A percentile compares a stretch with the other conserved stretches of the same genome.
phyloP scores from a whole-genome alignment of 768 basidiomycete species.

The Naganishia vishniacii region DNA sequence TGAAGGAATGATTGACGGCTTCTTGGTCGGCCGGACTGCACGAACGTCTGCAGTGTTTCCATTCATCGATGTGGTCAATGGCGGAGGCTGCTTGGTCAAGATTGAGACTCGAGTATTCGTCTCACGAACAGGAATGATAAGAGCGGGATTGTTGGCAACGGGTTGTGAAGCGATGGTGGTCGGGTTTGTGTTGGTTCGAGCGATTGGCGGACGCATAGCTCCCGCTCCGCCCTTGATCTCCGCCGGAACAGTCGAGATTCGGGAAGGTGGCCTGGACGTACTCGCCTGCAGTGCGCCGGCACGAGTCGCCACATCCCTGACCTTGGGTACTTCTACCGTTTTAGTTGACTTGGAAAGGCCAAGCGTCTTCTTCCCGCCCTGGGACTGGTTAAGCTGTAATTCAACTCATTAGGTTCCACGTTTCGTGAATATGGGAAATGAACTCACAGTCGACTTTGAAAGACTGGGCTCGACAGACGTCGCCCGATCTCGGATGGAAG shows the following conservation, averaged over 20 bases:
- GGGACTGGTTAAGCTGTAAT: slow-evolving; percentile 5
- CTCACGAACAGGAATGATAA: background rate
- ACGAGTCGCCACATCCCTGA: background rate
- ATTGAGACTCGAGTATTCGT: background rate
- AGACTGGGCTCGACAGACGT: background rate
- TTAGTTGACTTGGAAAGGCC: background rate
- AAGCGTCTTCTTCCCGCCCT: slow-evolving; percentile 4
- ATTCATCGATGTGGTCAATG: slow-evolving; percentile 15
- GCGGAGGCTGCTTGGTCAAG: background rate
- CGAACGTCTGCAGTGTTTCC: slow-evolving; percentile 5
- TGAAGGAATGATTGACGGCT: slow-evolving; percentile 7
- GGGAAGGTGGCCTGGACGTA: slow-evolving; percentile 7
- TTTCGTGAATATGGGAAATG: background rate
- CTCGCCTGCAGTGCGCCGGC: background rate
- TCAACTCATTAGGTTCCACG: background rate
- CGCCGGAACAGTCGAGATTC: background rate
- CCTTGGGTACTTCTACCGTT: background rate
- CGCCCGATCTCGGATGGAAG: slow-evolving; percentile 1
- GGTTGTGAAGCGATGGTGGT: background rate
- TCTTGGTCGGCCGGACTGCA: slow-evolving; percentile 10
- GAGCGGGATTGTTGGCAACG: background rate
- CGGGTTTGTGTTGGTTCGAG: slow-evolving; percentile 12
- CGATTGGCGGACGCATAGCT: slow-evolving; percentile 11
- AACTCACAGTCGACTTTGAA: slow-evolving; percentile 2
- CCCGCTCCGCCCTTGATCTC: slow-evolving; percentile 14